Evolutionary conservation across 1,139 yeast genomes (phyloP), one percentile per base, ranked within the genome.

Genomic region (Scheffersomyces insectosa): DNA sequence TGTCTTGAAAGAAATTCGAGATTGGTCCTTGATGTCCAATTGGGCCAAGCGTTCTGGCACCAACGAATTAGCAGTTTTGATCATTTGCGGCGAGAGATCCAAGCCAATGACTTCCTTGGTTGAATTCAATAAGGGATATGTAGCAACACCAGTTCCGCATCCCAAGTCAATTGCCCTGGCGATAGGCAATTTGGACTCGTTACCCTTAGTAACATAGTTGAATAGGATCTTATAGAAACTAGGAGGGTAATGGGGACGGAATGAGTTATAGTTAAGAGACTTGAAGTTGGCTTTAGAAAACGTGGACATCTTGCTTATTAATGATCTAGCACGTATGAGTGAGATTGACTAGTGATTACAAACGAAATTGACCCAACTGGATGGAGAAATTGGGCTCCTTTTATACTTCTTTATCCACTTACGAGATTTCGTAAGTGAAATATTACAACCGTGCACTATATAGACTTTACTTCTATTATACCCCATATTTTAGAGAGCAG

Each of bases 241-340:
- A 3, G 54, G 45, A 4, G 65, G 63, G 30, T 60, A 60, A 39
- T 54, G 62, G 2, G 64, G 65, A 14, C 64, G 75, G 54, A 81
- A 80, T 10, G 73, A 65, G 40, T 77, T 70, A 63, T 89, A 89
- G 43, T 72, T 68, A 39, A 75, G 64, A 0, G 91, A 74, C 46
- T 81, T 75, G 66, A 82, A 88, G 14, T 73, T 70, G 1, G 70
- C 56, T 41, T 78, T 80, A 5, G 91, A 70, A 59, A 84, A 88
- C 1, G 87, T 77, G 2, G 91, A 65, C 95, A 87, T 87, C 29
- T 41, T 38, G 29, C n/a, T 25, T n/a, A 23, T 29, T 16, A 38
- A 61, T 0, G 89, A 72, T 44, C 79, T 20, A 20, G 25, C 25
- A 20, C 25, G 3, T 7, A 7, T 73, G 63, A 81, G 88, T 12